Base-by-base conservation (phyloP, 169 alveolate genomes). In the Plasmodium reichenowi region DNA sequence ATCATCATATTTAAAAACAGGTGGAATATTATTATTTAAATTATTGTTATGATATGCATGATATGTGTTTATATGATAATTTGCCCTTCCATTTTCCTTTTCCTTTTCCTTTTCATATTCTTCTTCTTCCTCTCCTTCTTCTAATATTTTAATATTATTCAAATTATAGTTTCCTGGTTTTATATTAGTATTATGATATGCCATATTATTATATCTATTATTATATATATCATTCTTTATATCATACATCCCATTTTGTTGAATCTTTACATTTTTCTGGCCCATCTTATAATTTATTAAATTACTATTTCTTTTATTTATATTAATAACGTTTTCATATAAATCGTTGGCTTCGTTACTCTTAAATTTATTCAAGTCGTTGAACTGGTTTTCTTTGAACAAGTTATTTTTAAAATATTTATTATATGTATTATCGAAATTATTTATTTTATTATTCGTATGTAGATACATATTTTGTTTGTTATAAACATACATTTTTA, bases 391-490 rank as follows among this genome's bases (percentile, higher is more conserved):
- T 10, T 43, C 47, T 13, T 43, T 20, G 22, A 43, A 13, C 2
- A 17, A 8, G 70, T 50, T 54, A 38, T 50, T 58, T 26, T 78
- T 78, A n/a, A 78, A 66, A 45, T 63, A 59, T 47, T 64, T 78
- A 7, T 67, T 48, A 60, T 78, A 78, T 58, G 71, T 78, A 70
- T 48, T 78, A 15, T 78, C 71, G 47, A 32, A 67, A 64, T 15
- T 58, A 38, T 58, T 72, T 4, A 38, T 15, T 45, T 72, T 10
- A 17, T 72, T 72, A 38, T 78, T 50, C 88, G 45, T 38, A 52
- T 74, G 88, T 60, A 66, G 66, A 78, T 54, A 38, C 89, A 59
- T 78, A 78, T 78, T 71, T 78, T 70, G 78, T 78, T 45, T 63
- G 12, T 59, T 78, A 58, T 58, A 22, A 78, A 78, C 17, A 78